Base-by-base conservation (phyloP, 2,329 filamentous ascomycete species). In the Sclerotinia borealis region DNA sequence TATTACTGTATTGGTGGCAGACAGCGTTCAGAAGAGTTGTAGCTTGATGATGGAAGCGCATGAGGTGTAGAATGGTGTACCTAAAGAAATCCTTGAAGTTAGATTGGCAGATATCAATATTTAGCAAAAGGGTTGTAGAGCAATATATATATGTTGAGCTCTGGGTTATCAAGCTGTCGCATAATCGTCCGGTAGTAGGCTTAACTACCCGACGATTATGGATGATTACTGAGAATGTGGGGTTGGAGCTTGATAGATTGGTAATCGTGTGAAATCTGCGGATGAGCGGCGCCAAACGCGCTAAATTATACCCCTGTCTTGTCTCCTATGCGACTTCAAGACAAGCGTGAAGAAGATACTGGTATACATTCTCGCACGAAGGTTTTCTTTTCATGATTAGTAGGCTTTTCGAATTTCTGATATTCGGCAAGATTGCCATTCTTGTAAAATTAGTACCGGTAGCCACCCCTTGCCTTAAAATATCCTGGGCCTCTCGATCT, bases 1-100 rank as follows among this genome's bases (percentile, higher is more conserved):
- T 56, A 29, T 62, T 56, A 11, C 41, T 62, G 9, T 62, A 56
- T 56, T 55, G 59, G 17, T 39, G 50, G 39, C 59, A 62, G 41
- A 56, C 50, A 17, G 56, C 22, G 9, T 37, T 48, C 3, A 62
- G 25, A 5, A 62, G 11, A 15, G 59, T 39, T 34, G 49, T 31
- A 13, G 59, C 50, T 48, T 19, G 49, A 15, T 25, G 50, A 8
- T 36, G 1, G 19, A 56, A 1, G n/a, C 50, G 59, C 59, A 62
- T 62, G 22, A 45, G 29, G 37, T 19, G 27, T n/a, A 43, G n/a
- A 10, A 25, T 17, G n/a, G 19, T 22, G 11, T 31, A 29, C 9
- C 3, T 25, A 34, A n/a, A 10, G 8, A 19, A 11, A 36, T 19
- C 8, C 29, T 31, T 54, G 27, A 13, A 27, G 15, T 15, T 49